These are phyloP conservation scores for Sclerotinia minor DNA, from an alignment of 2,329 filamentous ascomycete species.

Conservation along the genomic window DNA sequence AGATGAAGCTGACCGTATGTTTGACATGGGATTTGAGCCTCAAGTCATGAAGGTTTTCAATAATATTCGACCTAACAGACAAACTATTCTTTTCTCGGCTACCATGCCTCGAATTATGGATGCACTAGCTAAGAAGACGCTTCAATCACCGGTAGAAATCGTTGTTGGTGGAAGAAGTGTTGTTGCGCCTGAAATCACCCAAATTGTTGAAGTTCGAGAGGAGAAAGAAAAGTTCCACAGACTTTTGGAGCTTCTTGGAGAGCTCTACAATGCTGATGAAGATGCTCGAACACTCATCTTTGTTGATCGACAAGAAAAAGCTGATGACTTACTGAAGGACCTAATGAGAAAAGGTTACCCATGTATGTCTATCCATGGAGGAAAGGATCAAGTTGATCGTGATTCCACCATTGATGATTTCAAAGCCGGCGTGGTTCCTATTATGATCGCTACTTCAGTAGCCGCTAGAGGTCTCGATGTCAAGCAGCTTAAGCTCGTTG, in stretches of 20 bases:
- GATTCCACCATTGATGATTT: constrained; percentile 92
- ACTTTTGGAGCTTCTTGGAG: constrained; percentile 81
- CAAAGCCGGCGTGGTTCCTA: constrained; percentile 84
- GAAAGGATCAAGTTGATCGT: constrained; percentile 89
- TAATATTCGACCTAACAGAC: constrained; percentile 87
- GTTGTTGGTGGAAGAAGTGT: constrained; percentile 84
- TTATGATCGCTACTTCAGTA: constrained; percentile 92
- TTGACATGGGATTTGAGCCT: constrained; percentile 98
- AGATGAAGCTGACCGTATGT: constrained; percentile 98
- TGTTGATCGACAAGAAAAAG: constrained; percentile 87
- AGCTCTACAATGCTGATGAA: constrained; percentile 82
- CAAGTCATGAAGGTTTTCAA: constrained; percentile 96
- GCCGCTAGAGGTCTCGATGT: constrained; percentile 94
- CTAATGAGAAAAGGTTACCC: constrained; percentile 82
- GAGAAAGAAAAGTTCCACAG: constrained; percentile 82
- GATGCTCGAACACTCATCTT: constrained; percentile 89
- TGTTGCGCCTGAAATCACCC: constrained; percentile 89
- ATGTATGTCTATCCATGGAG: constrained; percentile 90
- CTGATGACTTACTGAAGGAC: constrained; percentile 76
- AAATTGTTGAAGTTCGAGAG: constrained; percentile 83
- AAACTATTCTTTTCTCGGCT: constrained; percentile 94
- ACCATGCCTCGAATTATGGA: constrained; percentile 96
- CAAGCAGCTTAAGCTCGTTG: constrained; percentile 90
- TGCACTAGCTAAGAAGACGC: constrained; percentile 81
- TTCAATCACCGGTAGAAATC: constrained; percentile 85